Evolutionary conservation across 1,284 basidiomycete species (phyloP), one percentile per base, ranked within the genome.

Genomic region (Schizopora paradoxa): DNA sequence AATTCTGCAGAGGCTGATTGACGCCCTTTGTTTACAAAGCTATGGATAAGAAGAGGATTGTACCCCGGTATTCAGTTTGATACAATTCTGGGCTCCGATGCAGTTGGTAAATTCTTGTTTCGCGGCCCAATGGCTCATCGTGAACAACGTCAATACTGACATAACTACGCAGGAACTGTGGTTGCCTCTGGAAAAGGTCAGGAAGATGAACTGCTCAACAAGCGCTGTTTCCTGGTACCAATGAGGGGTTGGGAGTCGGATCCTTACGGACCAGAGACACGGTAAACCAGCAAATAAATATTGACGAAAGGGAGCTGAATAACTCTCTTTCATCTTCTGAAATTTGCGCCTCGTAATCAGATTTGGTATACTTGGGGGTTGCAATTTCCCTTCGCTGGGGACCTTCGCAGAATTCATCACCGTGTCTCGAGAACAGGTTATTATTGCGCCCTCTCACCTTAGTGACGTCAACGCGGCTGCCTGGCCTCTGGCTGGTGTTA

Each of bases 321-420:
- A 53, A 0, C 6, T n/a, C 11, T 41, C n/a, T n/a, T n/a, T n/a
- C n/a, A n/a, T 21, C 19, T 19, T 6, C 5, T 19, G 4, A 19
- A 44, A 27, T 23, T 18, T 19, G 4, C 14, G 11, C 25, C 19
- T n/a, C n/a, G n/a, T n/a, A 19, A 4, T n/a, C 33, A 81, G 74
- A 19, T 79, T 85, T 47, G 70, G 72, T 7, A 72, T 83, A 36
- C 56, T 87, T 13, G 86, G 86, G 1, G 79, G 82, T 0, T 69
- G 66, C 1, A 61, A 56, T 4, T 62, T 63, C 22, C 76, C 76
- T 0, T 61, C 69, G 11, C 59, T 82, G 7, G 91, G 91, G 0
- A 87, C 85, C 0, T 91, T 91, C 58, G 64, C 82, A 2, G 80
- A 91, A 51, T 88, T 90, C 58, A 72, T 90, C 16, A 76, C 78